Evolutionary conservation across 2,329 filamentous ascomycete genomes (phyloP), one percentile per base, ranked within the genome.

Genomic region (Thelonectria discophora): DNA sequence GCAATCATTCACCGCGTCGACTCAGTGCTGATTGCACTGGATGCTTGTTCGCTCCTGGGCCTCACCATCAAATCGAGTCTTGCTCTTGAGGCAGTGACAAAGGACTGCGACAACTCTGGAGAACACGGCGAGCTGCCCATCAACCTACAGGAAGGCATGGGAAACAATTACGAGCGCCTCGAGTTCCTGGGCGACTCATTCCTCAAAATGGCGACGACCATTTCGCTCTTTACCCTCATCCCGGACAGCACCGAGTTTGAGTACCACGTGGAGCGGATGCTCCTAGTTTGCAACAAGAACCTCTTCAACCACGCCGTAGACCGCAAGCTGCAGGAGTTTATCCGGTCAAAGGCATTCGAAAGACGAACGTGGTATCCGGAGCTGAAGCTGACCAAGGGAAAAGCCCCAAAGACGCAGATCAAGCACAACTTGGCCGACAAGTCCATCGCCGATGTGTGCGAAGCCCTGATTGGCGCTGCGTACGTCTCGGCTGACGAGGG

Each of bases 181-280:
- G 95, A 99, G 72, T 97, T 97, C 62, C 83, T 98, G 2, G 95
- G 95, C 0, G 95, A 99, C 74, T 91, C 90, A 34, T 97, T 97
- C 71, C 82, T 99, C 61, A 99, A 99, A 77, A 94, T 97, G 89
- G 92, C 92, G 11, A 97, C 94, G 0, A 94, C 94, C 0, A 93
- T 99, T 55, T 89, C 93, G 0, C 82, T 97, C 0, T 98, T 91
- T 73, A 90, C 90, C 1, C 84, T 88, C 27, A 88, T 91, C 18
- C 92, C 93, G 0, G 86, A 91, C 49, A 87, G 90, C 63, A 88
- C 93, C 66, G 95, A 99, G 72, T 96, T 89, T 50, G 88, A 92
- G 58, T 95, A 92, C 69, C 95, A 99, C 72, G 91, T 97, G 8
- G 89, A 93, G 68, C 89, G 95, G 15, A 98, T 98, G 94, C 74